Conservation (phyloP, 805 yeast genomes). For the Monosporozyma solicola region DNA sequence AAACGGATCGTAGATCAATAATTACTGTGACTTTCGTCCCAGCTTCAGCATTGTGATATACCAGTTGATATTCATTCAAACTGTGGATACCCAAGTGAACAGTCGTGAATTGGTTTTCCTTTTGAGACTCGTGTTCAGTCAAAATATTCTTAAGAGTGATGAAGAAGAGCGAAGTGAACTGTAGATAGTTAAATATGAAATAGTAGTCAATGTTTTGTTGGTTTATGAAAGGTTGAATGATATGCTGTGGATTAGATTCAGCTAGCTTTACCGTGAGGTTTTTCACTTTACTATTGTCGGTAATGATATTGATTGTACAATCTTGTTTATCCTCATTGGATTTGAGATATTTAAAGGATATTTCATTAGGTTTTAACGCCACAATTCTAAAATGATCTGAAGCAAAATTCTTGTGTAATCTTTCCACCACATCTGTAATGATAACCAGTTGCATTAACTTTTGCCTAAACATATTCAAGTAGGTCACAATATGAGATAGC, state of each 20-base stretch:
- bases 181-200: conserved; percentile 29
- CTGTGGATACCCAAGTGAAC: conserved; percentile 24
- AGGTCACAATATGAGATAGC: conserved; percentile 20
- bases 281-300: conserved; percentile 22
- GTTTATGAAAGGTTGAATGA: conserved; percentile 27
- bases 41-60: conserved; percentile 20
- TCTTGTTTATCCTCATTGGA: conserved; percentile 19
- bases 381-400: conserved; percentile 27
- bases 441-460: conserved; percentile 28
- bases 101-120: conserved; percentile 8
- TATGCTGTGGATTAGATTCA: conserved; percentile 27
- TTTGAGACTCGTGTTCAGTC: conserved; percentile 5
- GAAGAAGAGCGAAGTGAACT: conserved; percentile 27
- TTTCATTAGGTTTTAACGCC: conserved; percentile 27
- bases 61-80: conserved; percentile 24
- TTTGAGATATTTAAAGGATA: conserved; percentile 28
- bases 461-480: conserved; percentile 23
- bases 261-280: conserved; percentile 25
- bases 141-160: conserved; percentile 14
- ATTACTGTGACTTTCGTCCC: conserved; percentile 22
- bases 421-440: conserved; percentile 29
- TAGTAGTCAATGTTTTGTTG: conserved; percentile 24
- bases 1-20: conserved; percentile 23
- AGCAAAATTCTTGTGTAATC: conserved; percentile 26
- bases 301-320: conserved; percentile 26